Evolutionary conservation across 345 rosid species (phyloP).

Genomic region (Linum tenue): DNA sequence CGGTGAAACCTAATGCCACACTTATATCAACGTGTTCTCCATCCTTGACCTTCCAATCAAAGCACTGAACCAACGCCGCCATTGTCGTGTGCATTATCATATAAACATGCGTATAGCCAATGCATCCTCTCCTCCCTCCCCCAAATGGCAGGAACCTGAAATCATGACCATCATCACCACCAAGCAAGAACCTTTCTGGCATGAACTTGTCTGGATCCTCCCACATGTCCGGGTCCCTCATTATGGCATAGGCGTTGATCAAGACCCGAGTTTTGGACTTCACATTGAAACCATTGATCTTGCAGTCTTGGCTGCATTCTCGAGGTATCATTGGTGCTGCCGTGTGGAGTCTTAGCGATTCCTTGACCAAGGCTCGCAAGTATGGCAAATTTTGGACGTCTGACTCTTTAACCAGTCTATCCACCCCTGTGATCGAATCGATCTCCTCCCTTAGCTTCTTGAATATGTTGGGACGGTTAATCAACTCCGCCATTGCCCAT

Average conservation of each 20-base stretch:
- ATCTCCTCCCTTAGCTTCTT: constrained; percentile 24
- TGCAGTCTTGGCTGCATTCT: constrained; percentile 19
- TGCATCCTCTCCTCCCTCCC: constrained; percentile 34
- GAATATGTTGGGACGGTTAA: constrained; percentile 17
- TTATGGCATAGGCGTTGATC: constrained; percentile 29
- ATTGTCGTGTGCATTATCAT: constrained; percentile 21
- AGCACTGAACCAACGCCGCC: constrained; percentile 38
- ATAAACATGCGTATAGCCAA: constrained; percentile 18
- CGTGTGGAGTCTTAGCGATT: constrained; percentile 28
- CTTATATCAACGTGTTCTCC: constrained; percentile 20
- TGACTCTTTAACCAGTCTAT: constrained; percentile 18
- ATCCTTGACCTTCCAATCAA: constrained; percentile 33
- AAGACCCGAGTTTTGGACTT: constrained; percentile 23
- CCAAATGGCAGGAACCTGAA: constrained; percentile 37
- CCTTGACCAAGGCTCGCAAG: constrained; percentile 26
- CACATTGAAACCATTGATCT: constrained; percentile 23
- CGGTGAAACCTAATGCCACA: constrained; percentile 19
- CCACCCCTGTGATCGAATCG: constrained; percentile 13
- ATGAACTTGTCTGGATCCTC: constrained; percentile 20
- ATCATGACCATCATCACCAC: constrained; percentile 17
- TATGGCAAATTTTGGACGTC: constrained; percentile 22
- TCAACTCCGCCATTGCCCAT: constrained; percentile 29
- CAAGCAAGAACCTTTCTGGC: constrained; percentile 36
- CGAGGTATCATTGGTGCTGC: constrained; percentile 16
- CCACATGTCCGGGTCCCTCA: constrained; percentile 30